These are phyloP conservation scores for Diplodia sapinea DNA, from an alignment of 2,329 filamentous ascomycete species.

Conservation along the genomic window DNA sequence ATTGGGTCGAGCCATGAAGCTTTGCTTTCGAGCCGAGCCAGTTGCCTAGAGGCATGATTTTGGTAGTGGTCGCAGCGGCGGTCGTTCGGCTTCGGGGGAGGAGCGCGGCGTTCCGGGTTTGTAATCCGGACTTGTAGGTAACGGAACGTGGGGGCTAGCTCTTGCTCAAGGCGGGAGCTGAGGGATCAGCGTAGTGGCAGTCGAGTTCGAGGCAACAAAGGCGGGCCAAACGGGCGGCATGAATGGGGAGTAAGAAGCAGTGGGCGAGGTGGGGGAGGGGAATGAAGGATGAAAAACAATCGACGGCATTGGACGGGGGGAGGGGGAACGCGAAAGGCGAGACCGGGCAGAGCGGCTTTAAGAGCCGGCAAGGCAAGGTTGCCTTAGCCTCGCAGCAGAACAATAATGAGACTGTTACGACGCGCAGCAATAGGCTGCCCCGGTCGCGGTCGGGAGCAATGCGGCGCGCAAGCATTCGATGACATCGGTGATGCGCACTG, in stretches of 20 bases:
- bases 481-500: constrained; percentile 21
- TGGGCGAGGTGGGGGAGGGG: not conserved
- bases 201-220: constrained; percentile 8
- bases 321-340: not conserved
- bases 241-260: not conserved
- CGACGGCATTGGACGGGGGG: constrained; percentile 15
- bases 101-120: not conserved
- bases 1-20: constrained; percentile 56
- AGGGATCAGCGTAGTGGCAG: not conserved
- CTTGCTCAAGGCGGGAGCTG: constrained; percentile 9
- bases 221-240: constrained; percentile 18
- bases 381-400: not conserved
- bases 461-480: constrained; percentile 21
- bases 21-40: constrained; percentile 48
- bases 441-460: constrained; percentile 4
- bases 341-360: not conserved
- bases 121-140: not conserved
- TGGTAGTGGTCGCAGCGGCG: not conserved
- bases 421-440: not conserved
- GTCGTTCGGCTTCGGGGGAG: not conserved
- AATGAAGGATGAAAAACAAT: constrained; percentile 9
- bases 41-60: constrained; percentile 28
- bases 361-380: constrained; percentile 2
- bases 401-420: not conserved
- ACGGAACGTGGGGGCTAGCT: not conserved